These are phyloP conservation scores for Cocos nucifera DNA, from an alignment of 176 grass and related monocot species.

Conservation along the genomic window DNA sequence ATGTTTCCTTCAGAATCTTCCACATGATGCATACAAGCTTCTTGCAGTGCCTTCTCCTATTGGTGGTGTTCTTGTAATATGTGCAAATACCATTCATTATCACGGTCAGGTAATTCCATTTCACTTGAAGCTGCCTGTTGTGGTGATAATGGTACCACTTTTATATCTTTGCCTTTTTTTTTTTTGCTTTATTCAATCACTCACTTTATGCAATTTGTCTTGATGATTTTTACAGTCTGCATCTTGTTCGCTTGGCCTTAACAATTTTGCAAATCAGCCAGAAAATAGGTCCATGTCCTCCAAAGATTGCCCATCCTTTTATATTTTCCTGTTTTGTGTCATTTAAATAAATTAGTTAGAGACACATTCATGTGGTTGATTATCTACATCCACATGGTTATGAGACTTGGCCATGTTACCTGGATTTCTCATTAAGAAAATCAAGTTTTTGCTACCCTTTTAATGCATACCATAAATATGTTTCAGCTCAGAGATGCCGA, in stretches of 20 bases:
- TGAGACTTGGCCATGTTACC: too few species aligned
- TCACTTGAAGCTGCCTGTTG: background rate
- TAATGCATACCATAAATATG: slow-evolving; percentile 7
- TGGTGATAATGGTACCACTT: background rate
- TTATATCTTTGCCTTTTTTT: slow-evolving; percentile 12
- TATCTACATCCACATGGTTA: too few species aligned
- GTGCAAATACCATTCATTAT: slow-evolving; percentile 88
- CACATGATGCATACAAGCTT: slow-evolving; percentile 87
- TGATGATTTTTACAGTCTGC: slow-evolving; percentile 56
- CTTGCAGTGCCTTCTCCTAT: slow-evolving; percentile 89
- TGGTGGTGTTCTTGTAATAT: slow-evolving; percentile 82
- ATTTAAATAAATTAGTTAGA: too few species aligned
- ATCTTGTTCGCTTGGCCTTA: slow-evolving; percentile 82
- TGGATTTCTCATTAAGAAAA: too few species aligned
- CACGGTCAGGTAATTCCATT: slow-evolving; percentile 58
- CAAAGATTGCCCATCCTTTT: too few species aligned
- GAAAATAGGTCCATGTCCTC: slow-evolving; percentile 52
- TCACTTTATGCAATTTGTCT: slow-evolving; percentile 10
- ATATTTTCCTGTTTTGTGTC: too few species aligned
- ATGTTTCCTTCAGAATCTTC: slow-evolving; percentile 56
- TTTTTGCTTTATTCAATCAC: slow-evolving; percentile 5
- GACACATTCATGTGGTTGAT: too few species aligned
- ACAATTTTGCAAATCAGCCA: slow-evolving; percentile 58
- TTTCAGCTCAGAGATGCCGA: slow-evolving; percentile 79
- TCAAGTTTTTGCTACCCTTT: background rate